These are phyloP conservation scores for Globisporangium irregulare DNA, from an alignment of 352 stramenopile species.

Conservation along the genomic window DNA sequence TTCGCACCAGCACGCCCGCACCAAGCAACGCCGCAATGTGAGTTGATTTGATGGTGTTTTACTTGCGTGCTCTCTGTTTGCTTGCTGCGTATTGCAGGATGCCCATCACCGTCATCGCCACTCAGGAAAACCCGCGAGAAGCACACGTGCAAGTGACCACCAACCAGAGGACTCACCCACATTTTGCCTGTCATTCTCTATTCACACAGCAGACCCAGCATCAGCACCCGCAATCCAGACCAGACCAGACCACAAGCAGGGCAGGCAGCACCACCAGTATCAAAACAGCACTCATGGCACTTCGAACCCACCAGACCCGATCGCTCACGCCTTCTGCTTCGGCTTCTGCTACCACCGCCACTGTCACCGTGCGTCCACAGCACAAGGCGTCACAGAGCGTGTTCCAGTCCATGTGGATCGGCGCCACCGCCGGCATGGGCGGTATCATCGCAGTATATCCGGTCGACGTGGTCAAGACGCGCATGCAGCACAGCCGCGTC, in stretches of 20 bases:
- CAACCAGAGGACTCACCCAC: not conserved
- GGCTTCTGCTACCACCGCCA: conserved; percentile 4
- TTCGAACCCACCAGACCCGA: conserved; percentile 12
- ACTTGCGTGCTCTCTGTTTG: not conserved
- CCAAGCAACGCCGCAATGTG: not conserved
- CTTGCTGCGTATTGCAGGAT: not conserved
- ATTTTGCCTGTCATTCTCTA: not conserved
- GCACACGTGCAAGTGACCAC: conserved; percentile 3
- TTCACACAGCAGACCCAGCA: not conserved
- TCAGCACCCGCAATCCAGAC: not conserved
- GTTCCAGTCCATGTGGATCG: conserved; percentile 80
- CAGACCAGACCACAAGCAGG: not conserved
- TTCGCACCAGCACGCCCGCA: conserved; percentile 1
- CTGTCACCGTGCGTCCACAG: conserved; percentile 18
- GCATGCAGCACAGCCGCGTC: conserved; percentile 75
- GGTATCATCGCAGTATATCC: conserved; percentile 82
- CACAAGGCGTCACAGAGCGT: conserved; percentile 41
- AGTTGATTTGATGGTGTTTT: not conserved
- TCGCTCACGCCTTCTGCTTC: conserved; percentile 12
- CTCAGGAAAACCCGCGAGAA: not conserved
- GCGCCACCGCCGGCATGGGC: conserved; percentile 72
- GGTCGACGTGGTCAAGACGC: conserved; percentile 83
- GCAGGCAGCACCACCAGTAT: not conserved
- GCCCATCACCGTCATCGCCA: not conserved
- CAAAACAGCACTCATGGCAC: conserved; percentile 2